Conservation (phyloP, 1,139 yeast species). For the Debaryomyces fabryi region DNA sequence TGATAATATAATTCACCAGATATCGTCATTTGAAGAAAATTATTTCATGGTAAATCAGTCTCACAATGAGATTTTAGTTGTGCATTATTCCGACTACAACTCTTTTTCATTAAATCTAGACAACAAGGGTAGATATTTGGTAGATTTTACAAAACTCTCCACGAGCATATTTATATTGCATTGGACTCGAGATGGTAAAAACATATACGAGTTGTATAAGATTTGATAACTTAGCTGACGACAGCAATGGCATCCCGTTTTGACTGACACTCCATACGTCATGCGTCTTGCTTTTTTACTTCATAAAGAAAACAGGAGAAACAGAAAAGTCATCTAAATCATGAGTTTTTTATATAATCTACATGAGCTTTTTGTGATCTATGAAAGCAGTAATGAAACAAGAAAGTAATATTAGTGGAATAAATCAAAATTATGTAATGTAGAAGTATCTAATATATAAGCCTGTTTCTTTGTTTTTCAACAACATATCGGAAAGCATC, state of each 20-base stretch:
- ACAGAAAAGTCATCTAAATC: too few relatives aligned
- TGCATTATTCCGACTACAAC: not conserved
- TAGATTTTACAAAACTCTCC: not conserved
- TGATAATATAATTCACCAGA: slow-evolving; percentile 13
- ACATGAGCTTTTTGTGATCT: not conserved
- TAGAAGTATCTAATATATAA: not conserved
- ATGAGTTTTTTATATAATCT: too few relatives aligned
- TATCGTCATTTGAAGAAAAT: slow-evolving; percentile 4
- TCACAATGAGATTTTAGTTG: slow-evolving; percentile 5
- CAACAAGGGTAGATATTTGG: not conserved
- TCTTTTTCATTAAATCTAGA: not conserved
- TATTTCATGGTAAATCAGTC: slow-evolving; percentile 14
- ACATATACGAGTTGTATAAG: slow-evolving; percentile 1
- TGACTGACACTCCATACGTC: not conserved
- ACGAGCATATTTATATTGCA: not conserved
- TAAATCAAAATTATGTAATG: not conserved
- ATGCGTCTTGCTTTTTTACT: too few relatives aligned
- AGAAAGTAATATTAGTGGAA: not conserved
- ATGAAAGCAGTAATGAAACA: not conserved
- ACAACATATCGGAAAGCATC: not conserved
- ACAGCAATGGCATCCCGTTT: not conserved
- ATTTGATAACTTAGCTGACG: not conserved
- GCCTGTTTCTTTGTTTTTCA: not conserved
- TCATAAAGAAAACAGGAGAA: too few relatives aligned
- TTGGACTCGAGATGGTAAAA: not conserved